Percentiles rank a stretch among this genome's conserved stretches.
Evolutionary conservation across 257 asterid genomes (phyloP).

Genomic region (Petunia axillaris): DNA sequence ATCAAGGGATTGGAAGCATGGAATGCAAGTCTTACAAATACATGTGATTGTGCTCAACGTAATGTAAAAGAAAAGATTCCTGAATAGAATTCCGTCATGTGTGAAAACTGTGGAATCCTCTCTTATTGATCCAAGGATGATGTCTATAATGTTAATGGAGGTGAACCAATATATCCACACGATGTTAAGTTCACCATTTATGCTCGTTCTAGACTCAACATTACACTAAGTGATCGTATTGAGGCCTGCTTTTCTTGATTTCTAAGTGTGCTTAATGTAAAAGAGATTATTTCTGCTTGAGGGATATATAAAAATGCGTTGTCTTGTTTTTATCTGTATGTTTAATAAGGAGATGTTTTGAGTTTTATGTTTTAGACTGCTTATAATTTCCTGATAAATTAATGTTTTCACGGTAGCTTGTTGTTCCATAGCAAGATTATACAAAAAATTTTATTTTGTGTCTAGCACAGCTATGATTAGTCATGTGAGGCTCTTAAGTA

Average conservation of each 20-base stretch:
- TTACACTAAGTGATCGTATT: background rate
- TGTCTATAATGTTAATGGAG: background rate
- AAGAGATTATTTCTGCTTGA: no score
- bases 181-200: background rate
- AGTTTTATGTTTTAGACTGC: no score
- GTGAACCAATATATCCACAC: background rate
- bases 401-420: no score
- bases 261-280: no score
- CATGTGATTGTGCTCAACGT: background rate
- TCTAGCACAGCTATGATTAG: no score
- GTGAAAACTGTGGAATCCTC: background rate
- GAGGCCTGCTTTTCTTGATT: background rate
- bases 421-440: no score
- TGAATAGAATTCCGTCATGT: background rate
- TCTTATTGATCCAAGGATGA: background rate
- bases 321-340: no score
- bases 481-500: no score
- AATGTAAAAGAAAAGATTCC: background rate
- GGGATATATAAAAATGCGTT: no score
- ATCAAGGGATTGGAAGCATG: background rate
- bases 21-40: background rate
- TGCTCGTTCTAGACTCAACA: background rate
- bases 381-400: no score
- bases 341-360: no score
- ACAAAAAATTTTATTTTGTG: no score